These are phyloP conservation scores for Ambrosiella xylebori DNA, from an alignment of 2,329 filamentous ascomycete genomes.

Conservation along the genomic window DNA sequence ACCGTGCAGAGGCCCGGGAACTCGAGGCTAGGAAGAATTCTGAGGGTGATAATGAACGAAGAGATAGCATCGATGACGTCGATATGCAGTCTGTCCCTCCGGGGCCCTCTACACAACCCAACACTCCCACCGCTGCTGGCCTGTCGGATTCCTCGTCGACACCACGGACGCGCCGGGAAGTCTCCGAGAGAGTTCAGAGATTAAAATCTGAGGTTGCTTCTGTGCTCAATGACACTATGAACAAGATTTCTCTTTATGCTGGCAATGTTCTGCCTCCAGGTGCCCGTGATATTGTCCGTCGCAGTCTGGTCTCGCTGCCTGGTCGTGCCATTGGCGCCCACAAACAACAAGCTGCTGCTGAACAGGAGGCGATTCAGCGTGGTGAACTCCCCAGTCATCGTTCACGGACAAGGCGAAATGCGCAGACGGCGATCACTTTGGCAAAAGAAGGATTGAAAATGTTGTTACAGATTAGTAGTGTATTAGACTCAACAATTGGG, in stretches of 20 bases:
- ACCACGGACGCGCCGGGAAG: conserved; percentile 19
- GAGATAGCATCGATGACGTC: conserved; percentile 9
- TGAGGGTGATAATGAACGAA: conserved; percentile 7
- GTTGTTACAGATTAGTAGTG: conserved; percentile 76
- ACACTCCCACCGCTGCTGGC: not conserved
- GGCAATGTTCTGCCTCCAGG: conserved; percentile 86
- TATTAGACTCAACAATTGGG: conserved; percentile 75
- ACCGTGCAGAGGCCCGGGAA: conserved; percentile 28
- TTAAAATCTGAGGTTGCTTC: conserved; percentile 57
- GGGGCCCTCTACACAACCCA: not conserved
- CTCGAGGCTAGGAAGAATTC: conserved; percentile 7
- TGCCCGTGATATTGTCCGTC: conserved; percentile 63
- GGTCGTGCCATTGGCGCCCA: conserved; percentile 64
- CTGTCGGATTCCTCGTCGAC: not conserved
- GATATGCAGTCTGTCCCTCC: conserved; percentile 15
- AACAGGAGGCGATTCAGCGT: conserved; percentile 10
- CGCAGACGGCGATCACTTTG: conserved; percentile 65
- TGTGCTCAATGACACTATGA: conserved; percentile 64
- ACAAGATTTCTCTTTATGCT: conserved; percentile 74
- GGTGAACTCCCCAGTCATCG: conserved; percentile 10
- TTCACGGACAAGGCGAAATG: conserved; percentile 28
- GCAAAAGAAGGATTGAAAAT: conserved; percentile 86
- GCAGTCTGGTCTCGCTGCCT: conserved; percentile 70
- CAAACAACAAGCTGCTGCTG: conserved; percentile 7
- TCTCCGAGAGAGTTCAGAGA: conserved; percentile 46